Evolutionary conservation across 345 rosid species (phyloP).

Genomic region (Orychophragmus violaceus): DNA sequence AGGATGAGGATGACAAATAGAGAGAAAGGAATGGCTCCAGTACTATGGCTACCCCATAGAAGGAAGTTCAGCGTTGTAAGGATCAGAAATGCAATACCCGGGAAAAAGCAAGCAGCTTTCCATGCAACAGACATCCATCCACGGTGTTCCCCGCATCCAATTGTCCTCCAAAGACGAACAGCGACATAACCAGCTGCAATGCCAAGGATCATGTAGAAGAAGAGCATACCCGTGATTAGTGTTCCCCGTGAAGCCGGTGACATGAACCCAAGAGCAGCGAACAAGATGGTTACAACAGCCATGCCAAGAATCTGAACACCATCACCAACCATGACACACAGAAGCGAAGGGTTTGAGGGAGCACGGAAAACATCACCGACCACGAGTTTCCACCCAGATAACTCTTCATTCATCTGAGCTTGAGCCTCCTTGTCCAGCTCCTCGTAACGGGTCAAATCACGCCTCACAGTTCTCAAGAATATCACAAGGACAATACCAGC

Average conservation of each 20-base stretch:
- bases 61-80: constrained; percentile 54
- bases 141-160: constrained; percentile 48
- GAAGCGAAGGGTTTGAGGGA: constrained; percentile 47
- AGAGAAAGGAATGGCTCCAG: constrained; percentile 70
- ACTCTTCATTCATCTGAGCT: constrained; percentile 90
- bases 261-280: constrained; percentile 79
- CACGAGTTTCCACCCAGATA: constrained; percentile 79
- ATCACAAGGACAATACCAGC: constrained; percentile 86
- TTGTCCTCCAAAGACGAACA: constrained; percentile 60
- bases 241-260: constrained; percentile 78
- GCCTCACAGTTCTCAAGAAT: constrained; percentile 80
- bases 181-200: constrained; percentile 67
- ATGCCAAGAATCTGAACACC: constrained; percentile 77
- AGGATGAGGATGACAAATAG: constrained; percentile 44
- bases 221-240: constrained; percentile 64
- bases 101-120: constrained; percentile 72
- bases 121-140: constrained; percentile 68
- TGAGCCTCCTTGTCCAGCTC: constrained; percentile 90
- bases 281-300: constrained; percentile 62
- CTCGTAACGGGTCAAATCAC: constrained; percentile 84
- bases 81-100: constrained; percentile 63
- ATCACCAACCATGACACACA: constrained; percentile 67
- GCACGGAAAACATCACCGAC: constrained; percentile 78
- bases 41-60: constrained; percentile 62
- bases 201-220: constrained; percentile 68